Base-by-base conservation (phyloP, 345 rosid genomes). In the Angophora floribunda region DNA sequence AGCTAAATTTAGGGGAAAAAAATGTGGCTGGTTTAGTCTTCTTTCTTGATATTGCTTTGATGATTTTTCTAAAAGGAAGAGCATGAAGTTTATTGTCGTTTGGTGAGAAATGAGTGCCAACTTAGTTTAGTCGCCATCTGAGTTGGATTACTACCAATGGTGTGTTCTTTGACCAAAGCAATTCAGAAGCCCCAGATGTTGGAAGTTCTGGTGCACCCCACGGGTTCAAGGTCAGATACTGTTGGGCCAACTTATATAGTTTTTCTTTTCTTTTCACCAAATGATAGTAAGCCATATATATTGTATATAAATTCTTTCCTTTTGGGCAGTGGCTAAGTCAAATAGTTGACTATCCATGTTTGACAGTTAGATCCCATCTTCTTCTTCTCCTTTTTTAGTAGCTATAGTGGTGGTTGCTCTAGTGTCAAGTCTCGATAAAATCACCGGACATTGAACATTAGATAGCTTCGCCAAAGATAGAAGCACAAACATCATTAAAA, bases 321-420 rank as follows among this genome's bases (percentile, higher is more conserved):
- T n/a, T 70, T 36, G 80, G 26, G 45, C 47, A 17, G 80, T 2
- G 80, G 47, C 80, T 5, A 70, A 36, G 47, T 19, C 80, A 70
- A 70, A 70, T 70, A 19, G 80, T 70, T 17, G 26, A 75, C 82
- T 5, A 36, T 75, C 82, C 80, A 2, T 21, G 41, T 19, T 75
- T 41, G 82, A 41, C 24, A 19, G 82, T 75, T 75, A 36, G 82
- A 41, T 19, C 12, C 49, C 82, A 41, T 41, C 82, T 41, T 36
- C 82, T 9, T 45, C 28, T 16, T 1, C 26, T 6, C 1, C 1
- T 2, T 0, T 8, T 4, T 2, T 11, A 7, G 80, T 67, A 9
- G 79, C 79, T 11, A 67, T 32, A 8, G 22, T 7, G 79, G 32
- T 32, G 41, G 3, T 19, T 30, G 6, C 45, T 1, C 22, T 32